These are phyloP conservation scores for Sordaria brevicollis DNA, from an alignment of 495 filamentous ascomycete species.

Conservation along the genomic window DNA sequence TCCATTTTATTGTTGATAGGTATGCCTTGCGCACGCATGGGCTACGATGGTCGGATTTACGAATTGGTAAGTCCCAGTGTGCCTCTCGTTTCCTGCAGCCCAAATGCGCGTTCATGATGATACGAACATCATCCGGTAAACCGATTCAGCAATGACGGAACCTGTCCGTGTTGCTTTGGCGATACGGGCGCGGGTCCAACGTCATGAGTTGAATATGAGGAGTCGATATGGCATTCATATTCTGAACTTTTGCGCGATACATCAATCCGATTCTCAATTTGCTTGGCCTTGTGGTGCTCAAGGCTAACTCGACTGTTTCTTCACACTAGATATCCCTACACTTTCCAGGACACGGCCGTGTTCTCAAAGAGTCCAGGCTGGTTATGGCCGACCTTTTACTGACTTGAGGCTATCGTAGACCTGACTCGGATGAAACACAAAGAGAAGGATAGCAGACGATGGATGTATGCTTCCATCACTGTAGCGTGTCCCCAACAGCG, in stretches of 20 bases:
- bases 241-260: not conserved
- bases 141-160: conserved; percentile 23
- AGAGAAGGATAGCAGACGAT: not conserved
- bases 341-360: not conserved
- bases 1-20: not conserved
- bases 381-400: not conserved
- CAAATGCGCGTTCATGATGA: conserved; percentile 15
- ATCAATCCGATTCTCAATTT: not conserved
- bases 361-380: not conserved
- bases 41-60: not conserved
- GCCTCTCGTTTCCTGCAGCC: not conserved
- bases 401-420: not conserved
- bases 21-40: not conserved
- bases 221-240: not conserved
- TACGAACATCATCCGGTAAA: conserved; percentile 23
- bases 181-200: not conserved
- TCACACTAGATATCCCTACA: not conserved
- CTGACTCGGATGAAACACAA: not conserved
- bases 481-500: not conserved
- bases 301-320: not conserved
- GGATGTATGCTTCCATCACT: not conserved
- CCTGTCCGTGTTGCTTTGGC: not conserved
- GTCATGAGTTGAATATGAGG: conserved; percentile 24
- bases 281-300: not conserved
- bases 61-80: not conserved